Conservation (phyloP, 2,329 filamentous ascomycete species). For the Colletotrichum navitas region DNA sequence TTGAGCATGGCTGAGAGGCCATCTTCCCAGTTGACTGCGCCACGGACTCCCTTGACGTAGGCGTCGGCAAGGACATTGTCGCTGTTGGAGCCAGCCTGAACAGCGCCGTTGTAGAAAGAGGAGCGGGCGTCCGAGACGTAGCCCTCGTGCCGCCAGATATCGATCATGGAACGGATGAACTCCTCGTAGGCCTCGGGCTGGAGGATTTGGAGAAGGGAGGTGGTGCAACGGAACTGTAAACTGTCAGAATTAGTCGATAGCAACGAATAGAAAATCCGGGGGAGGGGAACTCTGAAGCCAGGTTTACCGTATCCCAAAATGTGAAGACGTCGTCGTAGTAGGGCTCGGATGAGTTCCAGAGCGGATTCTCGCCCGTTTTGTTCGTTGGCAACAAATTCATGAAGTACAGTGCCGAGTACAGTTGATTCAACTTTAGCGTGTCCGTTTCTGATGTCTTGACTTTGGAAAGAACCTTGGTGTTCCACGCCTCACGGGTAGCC, state of each 20-base stretch:
- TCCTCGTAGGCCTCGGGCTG: slow-evolving; percentile 74
- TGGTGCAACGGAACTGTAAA: slow-evolving; percentile 70
- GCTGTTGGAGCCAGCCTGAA: slow-evolving; percentile 77
- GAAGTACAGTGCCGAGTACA: slow-evolving; percentile 78
- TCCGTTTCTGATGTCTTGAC: slow-evolving; percentile 71
- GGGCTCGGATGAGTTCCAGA: slow-evolving; percentile 73
- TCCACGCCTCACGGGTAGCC: slow-evolving; percentile 68
- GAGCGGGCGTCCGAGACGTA: slow-evolving; percentile 76
- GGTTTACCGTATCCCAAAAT: slow-evolving; percentile 66
- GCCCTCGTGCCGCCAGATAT: slow-evolving; percentile 74
- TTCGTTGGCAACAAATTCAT: slow-evolving; percentile 78
- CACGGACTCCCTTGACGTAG: slow-evolving; percentile 75
- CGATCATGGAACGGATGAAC: slow-evolving; percentile 75
- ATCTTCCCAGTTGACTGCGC: slow-evolving; percentile 72
- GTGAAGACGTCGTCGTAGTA: slow-evolving; percentile 81
- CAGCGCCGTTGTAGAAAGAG: slow-evolving; percentile 76
- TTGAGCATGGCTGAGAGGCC: slow-evolving; percentile 74
- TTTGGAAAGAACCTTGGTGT: slow-evolving; percentile 71
- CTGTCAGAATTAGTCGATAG: not conserved
- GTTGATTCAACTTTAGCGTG: slow-evolving; percentile 65
- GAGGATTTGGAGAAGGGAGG: slow-evolving; percentile 73
- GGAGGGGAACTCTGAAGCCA: not conserved
- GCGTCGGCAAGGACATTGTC: slow-evolving; percentile 81
- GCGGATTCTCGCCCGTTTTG: slow-evolving; percentile 77
- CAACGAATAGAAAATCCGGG: not conserved